Evolutionary conservation across 768 basidiomycete genomes (phyloP), one percentile per base, ranked within the genome.

Genomic region (Pholiota microspora): DNA sequence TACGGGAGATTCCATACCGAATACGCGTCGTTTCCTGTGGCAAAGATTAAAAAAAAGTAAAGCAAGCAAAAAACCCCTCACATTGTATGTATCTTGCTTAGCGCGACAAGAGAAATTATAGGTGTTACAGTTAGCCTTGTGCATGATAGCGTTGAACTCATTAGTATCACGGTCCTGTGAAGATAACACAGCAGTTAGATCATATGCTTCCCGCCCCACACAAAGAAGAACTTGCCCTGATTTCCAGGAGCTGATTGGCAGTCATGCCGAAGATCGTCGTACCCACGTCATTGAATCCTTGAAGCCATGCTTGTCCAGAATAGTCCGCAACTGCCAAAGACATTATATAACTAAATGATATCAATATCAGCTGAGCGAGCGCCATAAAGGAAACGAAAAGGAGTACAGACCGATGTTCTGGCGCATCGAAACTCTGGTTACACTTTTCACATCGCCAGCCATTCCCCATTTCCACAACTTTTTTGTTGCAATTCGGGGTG

Each of bases 361-460:
- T 28, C 10, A 25, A 34, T 31, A 53, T 51, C 36, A 47, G 27
- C 34, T 25, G 18, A 12, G 23, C 21, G 23, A 27, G 34, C 54
- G 45, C 24, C 53, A 50, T 23, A 38, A 45, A 25, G 51, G 12
- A 51, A 38, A 7, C 40, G 31, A 23, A 45, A 40, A 46, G 24
- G 10, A 36, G 25, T 21, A 76, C 83, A 57, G 60, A 95, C 95
- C 95, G 80, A 66, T 94, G 80, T 59, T 91, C 83, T 2, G 96
- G 94, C 28, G 78, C 74, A 1, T 79, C 75, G 63, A 81, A 89
- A 23, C 69, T 80, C 67, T 79, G 82, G 49, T 89, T 83, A 67
- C 96, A 98, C 70, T 94, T 98, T 67, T 98, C 97, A 68, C 97
- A 98, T 42, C 82, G 74, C 93, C 93, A 98, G n/a, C 75, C 78